These are phyloP conservation scores for Peniophora sp. DNA, from an alignment of 1,284 basidiomycete species.

Conservation along the genomic window DNA sequence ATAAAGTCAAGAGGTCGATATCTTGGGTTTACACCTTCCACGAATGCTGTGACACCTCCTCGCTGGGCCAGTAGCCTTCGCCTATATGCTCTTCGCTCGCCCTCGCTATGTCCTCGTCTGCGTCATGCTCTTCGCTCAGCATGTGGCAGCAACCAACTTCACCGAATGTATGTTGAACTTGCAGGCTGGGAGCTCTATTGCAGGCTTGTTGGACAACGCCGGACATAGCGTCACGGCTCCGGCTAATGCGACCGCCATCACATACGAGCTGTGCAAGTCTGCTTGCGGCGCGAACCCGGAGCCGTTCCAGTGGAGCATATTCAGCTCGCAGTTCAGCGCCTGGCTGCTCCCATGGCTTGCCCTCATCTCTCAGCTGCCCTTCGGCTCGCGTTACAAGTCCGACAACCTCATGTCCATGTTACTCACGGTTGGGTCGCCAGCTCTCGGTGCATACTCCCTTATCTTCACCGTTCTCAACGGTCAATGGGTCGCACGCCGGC, in stretches of 20 bases:
- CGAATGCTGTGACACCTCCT: no score
- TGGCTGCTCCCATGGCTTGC: conserved; percentile 40
- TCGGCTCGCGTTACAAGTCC: conserved; percentile 19
- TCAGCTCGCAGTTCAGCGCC: conserved; percentile 30
- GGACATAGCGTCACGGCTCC: background rate
- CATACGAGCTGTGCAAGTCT: conserved; percentile 22
- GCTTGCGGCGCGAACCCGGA: conserved; percentile 10
- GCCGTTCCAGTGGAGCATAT: conserved; percentile 27
- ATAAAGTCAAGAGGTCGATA: no score
- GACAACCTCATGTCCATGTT: conserved; percentile 23
- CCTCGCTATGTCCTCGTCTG: no score
- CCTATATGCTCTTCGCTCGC: no score
- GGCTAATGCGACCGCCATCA: conserved; percentile 15
- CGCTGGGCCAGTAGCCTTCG: no score
- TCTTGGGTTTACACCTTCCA: no score
- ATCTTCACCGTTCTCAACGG: conserved; percentile 23
- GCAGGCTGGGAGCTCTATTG: background rate
- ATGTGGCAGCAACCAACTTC: background rate
- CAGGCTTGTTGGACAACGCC: background rate
- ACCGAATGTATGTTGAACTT: background rate
- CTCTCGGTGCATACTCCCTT: conserved; percentile 23
- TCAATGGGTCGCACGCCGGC: conserved; percentile 18
- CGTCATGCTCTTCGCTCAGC: no score
- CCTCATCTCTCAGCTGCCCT: conserved; percentile 35
- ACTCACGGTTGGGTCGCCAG: conserved; percentile 25